Evolutionary conservation across 345 rosid genomes (phyloP).

Genomic region (Luvunga scandens): DNA sequence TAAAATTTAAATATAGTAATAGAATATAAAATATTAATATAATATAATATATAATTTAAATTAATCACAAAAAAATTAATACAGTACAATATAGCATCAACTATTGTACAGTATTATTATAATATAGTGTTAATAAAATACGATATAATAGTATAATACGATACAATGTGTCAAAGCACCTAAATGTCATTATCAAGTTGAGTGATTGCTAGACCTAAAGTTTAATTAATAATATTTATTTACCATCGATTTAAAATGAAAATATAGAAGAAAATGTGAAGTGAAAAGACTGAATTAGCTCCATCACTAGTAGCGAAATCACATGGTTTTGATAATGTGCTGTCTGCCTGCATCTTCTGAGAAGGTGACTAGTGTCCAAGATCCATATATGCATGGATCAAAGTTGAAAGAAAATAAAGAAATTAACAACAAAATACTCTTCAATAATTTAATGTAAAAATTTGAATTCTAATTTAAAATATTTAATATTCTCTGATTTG

Average conservation of each 20-base stretch:
- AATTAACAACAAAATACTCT: not conserved
- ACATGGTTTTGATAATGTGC: constrained; percentile 4
- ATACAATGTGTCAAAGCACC: no score
- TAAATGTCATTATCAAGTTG: no score
- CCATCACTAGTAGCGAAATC: not conserved
- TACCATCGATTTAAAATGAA: not conserved
- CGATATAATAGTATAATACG: no score
- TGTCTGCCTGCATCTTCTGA: not conserved
- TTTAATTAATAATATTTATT: no score
- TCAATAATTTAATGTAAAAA: not conserved
- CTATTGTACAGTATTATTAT: no score
- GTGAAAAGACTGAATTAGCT: not conserved
- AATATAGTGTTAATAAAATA: no score
- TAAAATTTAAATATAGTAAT: no score
- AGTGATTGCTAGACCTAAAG: no score
- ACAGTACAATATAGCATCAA: no score
- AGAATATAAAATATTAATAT: no score
- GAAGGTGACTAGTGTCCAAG: constrained; percentile 3
- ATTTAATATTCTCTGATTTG: not conserved
- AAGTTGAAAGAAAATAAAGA: not conserved
- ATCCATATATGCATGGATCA: not conserved
- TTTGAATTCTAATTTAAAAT: not conserved
- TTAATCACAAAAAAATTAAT: no score
- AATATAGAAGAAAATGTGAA: not conserved
- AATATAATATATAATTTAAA: no score